phyloP scores from a whole-genome alignment of 2,329 filamentous ascomycete genomes.

The Chaetomium globosum region DNA sequence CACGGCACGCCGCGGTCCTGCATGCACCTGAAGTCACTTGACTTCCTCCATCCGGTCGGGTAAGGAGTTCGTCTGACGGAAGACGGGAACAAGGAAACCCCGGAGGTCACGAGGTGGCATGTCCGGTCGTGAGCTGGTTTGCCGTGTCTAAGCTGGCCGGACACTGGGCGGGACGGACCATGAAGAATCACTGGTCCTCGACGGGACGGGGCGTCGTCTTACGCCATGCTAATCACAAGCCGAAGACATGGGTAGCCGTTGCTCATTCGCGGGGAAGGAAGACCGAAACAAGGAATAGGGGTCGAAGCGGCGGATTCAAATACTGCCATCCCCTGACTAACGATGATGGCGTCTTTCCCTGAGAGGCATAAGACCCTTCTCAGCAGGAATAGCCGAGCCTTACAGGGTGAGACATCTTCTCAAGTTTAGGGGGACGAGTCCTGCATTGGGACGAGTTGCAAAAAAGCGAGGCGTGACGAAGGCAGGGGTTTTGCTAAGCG shows the following conservation, averaged over 20 bases:
- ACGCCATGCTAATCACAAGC: not conserved
- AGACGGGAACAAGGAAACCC: not conserved
- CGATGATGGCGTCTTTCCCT: conserved; percentile 2
- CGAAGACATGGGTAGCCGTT: not conserved
- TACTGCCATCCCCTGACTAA: conserved; percentile 16
- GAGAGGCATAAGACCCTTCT: not conserved
- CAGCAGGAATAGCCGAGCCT: not conserved
- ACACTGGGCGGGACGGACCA: conserved; percentile 23
- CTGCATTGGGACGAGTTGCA: not conserved
- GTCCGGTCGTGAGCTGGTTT: not conserved
- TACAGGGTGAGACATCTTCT: conserved; percentile 9
- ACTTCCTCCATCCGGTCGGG: not conserved
- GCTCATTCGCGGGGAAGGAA: conserved; percentile 18
- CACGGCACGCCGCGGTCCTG: not conserved
- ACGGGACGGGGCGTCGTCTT: conserved; percentile 21
- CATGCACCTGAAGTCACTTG: conserved; percentile 22
- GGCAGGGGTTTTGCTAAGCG: not conserved
- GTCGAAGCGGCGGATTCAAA: not conserved
- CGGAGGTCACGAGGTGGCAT: not conserved
- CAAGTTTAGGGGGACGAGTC: not conserved
- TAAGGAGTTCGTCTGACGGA: not conserved
- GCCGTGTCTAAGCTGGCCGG: conserved; percentile 6
- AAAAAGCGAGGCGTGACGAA: not conserved
- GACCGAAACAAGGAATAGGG: conserved; percentile 11
- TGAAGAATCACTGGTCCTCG: conserved; percentile 16